These are phyloP conservation scores for Blastobotrys serpentis DNA, from an alignment of 1,139 yeast genomes.

Conservation along the genomic window DNA sequence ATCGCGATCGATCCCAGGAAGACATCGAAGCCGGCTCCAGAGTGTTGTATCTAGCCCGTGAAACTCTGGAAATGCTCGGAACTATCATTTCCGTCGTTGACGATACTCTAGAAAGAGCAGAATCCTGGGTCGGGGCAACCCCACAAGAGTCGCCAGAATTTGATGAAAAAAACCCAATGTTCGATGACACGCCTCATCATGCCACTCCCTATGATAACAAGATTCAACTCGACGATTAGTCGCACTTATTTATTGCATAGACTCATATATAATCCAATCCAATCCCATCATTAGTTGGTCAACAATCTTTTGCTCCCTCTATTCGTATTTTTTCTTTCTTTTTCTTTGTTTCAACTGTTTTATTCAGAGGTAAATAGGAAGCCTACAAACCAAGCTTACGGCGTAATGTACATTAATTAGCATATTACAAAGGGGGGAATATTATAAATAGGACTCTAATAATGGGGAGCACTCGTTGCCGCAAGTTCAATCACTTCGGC, in stretches of 20 bases:
- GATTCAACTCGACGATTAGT: constrained; percentile 8
- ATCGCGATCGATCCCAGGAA: constrained; percentile 14
- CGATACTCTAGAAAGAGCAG: constrained; percentile 80
- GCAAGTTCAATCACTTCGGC: constrained; percentile 2
- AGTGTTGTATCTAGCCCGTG: constrained; percentile 79
- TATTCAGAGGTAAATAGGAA: background rate
- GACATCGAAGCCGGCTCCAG: constrained; percentile 58
- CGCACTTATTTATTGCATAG: constrained; percentile 7
- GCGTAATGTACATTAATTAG: background rate
- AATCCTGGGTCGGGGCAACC: constrained; percentile 83
- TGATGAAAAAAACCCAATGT: background rate
- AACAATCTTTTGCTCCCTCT: no score
- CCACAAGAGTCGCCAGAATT: constrained; percentile 47
- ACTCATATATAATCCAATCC: background rate
- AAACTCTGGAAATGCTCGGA: constrained; percentile 82
- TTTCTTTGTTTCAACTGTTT: no score
- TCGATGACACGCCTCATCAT: background rate
- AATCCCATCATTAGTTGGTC: background rate
- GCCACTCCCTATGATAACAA: constrained; percentile 5
- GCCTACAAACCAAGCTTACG: background rate
- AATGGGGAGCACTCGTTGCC: background rate
- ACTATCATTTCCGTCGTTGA: constrained; percentile 81
- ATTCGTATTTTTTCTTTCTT: background rate
- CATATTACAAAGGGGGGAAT: background rate
- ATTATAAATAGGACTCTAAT: background rate